Evolutionary conservation across 768 basidiomycete genomes (phyloP), one percentile per base, ranked within the genome.

Genomic region (Collybia sordida): DNA sequence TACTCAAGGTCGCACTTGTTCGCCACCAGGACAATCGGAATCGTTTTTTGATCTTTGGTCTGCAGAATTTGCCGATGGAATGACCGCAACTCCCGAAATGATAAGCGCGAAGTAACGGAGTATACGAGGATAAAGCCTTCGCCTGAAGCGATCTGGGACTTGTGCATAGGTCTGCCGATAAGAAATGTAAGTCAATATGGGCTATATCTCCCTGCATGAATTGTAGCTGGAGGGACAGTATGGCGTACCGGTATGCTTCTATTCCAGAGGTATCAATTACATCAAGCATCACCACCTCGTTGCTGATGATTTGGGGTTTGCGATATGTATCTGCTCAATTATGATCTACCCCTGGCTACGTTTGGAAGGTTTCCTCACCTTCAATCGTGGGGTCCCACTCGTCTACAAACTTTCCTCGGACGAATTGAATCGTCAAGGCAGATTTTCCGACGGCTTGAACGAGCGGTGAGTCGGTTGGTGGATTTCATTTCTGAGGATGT

Each of bases 61-160:
- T 95, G 85, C 22, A 95, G 79, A 54, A 98, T 97, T 64, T 98
- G 95, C 64, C 94, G 91, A 63, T 94, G 90, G 81, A 98, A 96
- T 6, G 85, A 89, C 67, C 83, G 88, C 63, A 98, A 94, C 79
- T 98, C 93, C 69, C 97, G 93, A 64, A 98, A 98, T 41, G 94
- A 96, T 68, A 91, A 88, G 59, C 95, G 87, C 23, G 93, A 94
- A 14, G 96, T 97, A 71, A 97, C 97, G 44, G 93, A 93, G 71
- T 98, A 98, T 51, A 98, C 93, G 53, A 98, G 85, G 36, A 98
- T 81, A 78, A 98, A 98, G 7, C 95, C 96, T 70, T 98, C 95
- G 52, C 96, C 96, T 22, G 93, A 93, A 45, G 93, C 85, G 93
- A 97, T 98, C 74, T 98, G 97, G 63, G 98, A 95, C 64, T 98